These are phyloP conservation scores for Cetraspora pellucida DNA, from an alignment of 192 early-diverging fungal species.

Conservation along the genomic window DNA sequence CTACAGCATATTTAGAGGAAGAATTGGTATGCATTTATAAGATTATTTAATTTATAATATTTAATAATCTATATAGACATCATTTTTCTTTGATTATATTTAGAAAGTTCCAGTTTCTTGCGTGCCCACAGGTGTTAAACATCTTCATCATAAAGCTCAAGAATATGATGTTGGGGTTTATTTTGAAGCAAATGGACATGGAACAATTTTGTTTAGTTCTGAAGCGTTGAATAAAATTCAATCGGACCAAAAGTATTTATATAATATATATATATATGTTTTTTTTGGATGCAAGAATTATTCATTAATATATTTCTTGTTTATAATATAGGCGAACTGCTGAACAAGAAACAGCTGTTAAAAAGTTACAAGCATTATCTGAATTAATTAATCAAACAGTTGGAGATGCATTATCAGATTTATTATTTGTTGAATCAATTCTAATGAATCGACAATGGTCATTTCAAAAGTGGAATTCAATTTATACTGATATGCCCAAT, in stretches of 20 bases:
- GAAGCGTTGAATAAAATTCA: constrained; percentile 76
- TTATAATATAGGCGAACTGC: constrained; percentile 59
- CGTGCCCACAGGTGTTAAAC: constrained; percentile 97
- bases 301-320: background rate
- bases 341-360: constrained; percentile 75
- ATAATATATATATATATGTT: background rate
- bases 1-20: constrained; percentile 89
- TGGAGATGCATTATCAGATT: constrained; percentile 96
- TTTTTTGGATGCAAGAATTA: background rate
- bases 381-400: constrained; percentile 99
- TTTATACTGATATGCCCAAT: constrained; percentile 94
- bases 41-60: background rate
- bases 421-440: constrained; percentile 93
- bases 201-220: constrained; percentile 94
- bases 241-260: constrained; percentile 58
- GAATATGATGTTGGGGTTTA: constrained; percentile 98
- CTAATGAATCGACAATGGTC: constrained; percentile 81
- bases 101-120: constrained; percentile 93
- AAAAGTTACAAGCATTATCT: constrained; percentile 78
- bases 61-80: constrained; percentile 14
- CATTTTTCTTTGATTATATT: constrained; percentile 17
- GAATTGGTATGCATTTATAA: constrained; percentile 63
- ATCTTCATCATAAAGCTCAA: constrained; percentile 98
- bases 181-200: constrained; percentile 99
- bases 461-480: constrained; percentile 85